Base-by-base conservation (phyloP, 169 alveolate species). In the Plasmodium vinckei region DNA sequence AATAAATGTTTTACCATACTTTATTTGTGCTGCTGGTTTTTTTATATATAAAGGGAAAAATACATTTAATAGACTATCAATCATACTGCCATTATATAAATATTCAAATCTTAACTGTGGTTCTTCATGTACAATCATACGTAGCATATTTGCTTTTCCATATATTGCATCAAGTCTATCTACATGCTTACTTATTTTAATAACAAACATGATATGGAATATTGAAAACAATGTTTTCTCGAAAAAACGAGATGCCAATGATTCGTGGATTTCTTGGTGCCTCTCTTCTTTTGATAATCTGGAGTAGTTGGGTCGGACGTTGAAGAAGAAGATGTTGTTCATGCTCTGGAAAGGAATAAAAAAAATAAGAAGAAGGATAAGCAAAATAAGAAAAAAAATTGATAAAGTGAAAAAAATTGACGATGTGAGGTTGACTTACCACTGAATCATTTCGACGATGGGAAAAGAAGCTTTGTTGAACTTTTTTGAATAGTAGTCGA, bases 241-340 rank as follows among this genome's bases (percentile, higher is more conserved):
- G 19, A 63, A 77, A 77, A 77, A 77, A 5, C 77, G n/a, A 10
- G 88, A 77, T 17, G 88, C 88, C 88, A 77, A 63, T 12, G 88
- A 77, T 1, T 21, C 23, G 57, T 77, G 73, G 0, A 77, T 77
- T 51, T 77, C 88, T 49, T 51, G 47, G 17, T 77, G 56, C 10
- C 88, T 51, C 1, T 63, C 44, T 9, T 63, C 70, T 42, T 63
- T 49, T 23, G 7, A 1, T 9, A 77, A 25, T 44, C 63, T 77
- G 13, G 88, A 77, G 63, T 77, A 75, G 27, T 75, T 53, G 1
- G 12, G 27, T 51, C 67, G 17, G 1, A 75, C 75, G 60, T 21
- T 75, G 70, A 75, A 75, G 42, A 75, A 61, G 75, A 75, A 75
- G 27, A 75, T 72, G 33, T 77, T 77, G 54, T 77, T 77, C 77